A percentile compares a stretch with the other conserved stretches of the same genome.
Conservation (phyloP, 1,284 basidiomycete species). For the Pseudomicrostroma phylloplanum region DNA sequence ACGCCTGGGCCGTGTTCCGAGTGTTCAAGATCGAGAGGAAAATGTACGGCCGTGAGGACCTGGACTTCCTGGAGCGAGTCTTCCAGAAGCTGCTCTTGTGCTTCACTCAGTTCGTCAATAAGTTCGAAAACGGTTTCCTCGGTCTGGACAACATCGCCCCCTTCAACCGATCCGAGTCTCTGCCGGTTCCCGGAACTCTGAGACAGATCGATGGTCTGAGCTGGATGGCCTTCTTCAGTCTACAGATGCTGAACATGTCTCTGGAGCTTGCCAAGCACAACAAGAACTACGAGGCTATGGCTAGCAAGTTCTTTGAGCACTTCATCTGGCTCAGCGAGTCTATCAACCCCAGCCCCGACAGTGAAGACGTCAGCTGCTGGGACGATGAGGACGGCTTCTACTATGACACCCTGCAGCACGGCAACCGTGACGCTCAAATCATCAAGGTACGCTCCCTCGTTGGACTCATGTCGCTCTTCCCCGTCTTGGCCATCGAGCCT, state of each 20-base stretch:
- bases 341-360: constrained; percentile 59
- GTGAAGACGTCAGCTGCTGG: constrained; percentile 72
- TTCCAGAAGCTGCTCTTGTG: constrained; percentile 96
- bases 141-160: constrained; percentile 96
- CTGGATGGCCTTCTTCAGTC: constrained; percentile 98
- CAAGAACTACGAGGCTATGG: constrained; percentile 94
- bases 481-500: constrained; percentile 69
- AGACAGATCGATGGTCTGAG: constrained; percentile 96
- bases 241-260: constrained; percentile 96
- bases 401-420: constrained; percentile 91
- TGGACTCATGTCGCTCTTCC: constrained; percentile 76
- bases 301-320: constrained; percentile 92
- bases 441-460: constrained; percentile 87
- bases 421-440: constrained; percentile 63
- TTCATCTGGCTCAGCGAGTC: constrained; percentile 56
- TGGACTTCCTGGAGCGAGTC: constrained; percentile 88
- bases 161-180: constrained; percentile 93
- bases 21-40: constrained; percentile 79
- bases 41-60: constrained; percentile 79
- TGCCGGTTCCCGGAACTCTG: constrained; percentile 73
- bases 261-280: constrained; percentile 97
- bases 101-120: constrained; percentile 99
- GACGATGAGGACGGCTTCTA: constrained; percentile 95
- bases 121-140: constrained; percentile 96
- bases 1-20: constrained; percentile 67